Percentiles rank a stretch among this genome's conserved stretches.
phyloP scores from a whole-genome alignment of 192 early-diverging fungal genomes.

The Linnemannia hyalina region DNA sequence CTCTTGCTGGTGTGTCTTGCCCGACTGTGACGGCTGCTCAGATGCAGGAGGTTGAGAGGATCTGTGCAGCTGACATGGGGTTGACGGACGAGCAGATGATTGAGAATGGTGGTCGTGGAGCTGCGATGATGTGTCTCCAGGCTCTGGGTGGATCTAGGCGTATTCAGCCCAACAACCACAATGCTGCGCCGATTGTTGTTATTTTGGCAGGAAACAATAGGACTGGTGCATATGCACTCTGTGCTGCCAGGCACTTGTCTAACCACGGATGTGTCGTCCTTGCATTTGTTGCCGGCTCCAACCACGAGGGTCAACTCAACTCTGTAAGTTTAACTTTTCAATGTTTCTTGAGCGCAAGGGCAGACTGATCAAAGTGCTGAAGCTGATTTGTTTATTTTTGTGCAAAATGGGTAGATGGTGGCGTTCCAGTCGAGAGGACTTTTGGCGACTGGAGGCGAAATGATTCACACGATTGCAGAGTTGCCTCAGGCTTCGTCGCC shows the following conservation, averaged over 20 bases:
- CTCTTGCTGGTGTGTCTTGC: conserved; percentile 67
- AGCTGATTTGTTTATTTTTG: neutral
- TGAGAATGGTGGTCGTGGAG: conserved; percentile 84
- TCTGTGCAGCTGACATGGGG: conserved; percentile 69
- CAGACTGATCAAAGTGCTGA: neutral
- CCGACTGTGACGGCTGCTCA: conserved; percentile 72
- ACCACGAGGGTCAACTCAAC: conserved; percentile 59
- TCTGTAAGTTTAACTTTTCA: conserved; percentile 44
- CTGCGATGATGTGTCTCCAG: conserved; percentile 79
- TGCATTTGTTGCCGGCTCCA: conserved; percentile 59
- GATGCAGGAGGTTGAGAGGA: conserved; percentile 76
- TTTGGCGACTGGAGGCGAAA: conserved; percentile 64
- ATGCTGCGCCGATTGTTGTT: conserved; percentile 77
- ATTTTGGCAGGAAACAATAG: conserved; percentile 83
- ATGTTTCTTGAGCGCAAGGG: too few relatives aligned
- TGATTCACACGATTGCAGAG: conserved; percentile 59
- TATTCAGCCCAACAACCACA: conserved; percentile 84
- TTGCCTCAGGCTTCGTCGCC: conserved; percentile 68
- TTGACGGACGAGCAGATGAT: conserved; percentile 79
- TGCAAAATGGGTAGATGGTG: conserved; percentile 14
- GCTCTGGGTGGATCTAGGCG: conserved; percentile 80
- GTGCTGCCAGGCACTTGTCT: conserved; percentile 80
- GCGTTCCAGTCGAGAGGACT: conserved; percentile 45
- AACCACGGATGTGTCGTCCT: conserved; percentile 83
- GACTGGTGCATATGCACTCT: conserved; percentile 78